Conservation (phyloP, 176 grass and related monocot species). For the Saccharum spontaneum region DNA sequence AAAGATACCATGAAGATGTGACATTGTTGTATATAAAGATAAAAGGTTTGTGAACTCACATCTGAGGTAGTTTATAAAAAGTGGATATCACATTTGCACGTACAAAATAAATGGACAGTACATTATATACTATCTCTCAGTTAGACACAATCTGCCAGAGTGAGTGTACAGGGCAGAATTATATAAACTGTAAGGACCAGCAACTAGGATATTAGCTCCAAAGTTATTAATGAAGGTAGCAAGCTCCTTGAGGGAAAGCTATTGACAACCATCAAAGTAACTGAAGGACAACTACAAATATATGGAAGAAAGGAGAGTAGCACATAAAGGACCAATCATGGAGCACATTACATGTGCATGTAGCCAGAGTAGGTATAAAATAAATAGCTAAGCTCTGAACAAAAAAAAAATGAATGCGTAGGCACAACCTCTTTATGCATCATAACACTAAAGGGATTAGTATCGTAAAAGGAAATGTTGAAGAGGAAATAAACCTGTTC, state of each 20-base stretch:
- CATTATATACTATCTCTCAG: not conserved
- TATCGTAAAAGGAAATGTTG: slow-evolving; percentile 17
- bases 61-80: slow-evolving; percentile 7
- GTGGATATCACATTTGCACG: slow-evolving; percentile 21
- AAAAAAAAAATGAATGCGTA: not conserved
- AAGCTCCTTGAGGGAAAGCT: not conserved
- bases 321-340: not conserved
- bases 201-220: slow-evolving; percentile 8
- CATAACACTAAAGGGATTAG: not conserved
- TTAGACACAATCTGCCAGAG: not conserved
- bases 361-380: slow-evolving; percentile 5
- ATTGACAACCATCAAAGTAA: slow-evolving; percentile 12
- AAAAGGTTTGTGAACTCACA: not conserved
- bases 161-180: not conserved
- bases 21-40: slow-evolving; percentile 2
- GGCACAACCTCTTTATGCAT: slow-evolving; percentile 2
- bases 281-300: not conserved
- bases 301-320: slow-evolving; percentile 14
- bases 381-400: not conserved
- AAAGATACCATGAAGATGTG: slow-evolving; percentile 16
- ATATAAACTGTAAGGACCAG: slow-evolving; percentile 18
- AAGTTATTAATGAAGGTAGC: not conserved
- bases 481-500: slow-evolving; percentile 65
- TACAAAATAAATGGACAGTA: slow-evolving; percentile 4
- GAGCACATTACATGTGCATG: not conserved